Evolutionary conservation across 2,329 filamentous ascomycete species (phyloP), one percentile per base, ranked within the genome.

Genomic region (Ascochyta clinopodiicola): DNA sequence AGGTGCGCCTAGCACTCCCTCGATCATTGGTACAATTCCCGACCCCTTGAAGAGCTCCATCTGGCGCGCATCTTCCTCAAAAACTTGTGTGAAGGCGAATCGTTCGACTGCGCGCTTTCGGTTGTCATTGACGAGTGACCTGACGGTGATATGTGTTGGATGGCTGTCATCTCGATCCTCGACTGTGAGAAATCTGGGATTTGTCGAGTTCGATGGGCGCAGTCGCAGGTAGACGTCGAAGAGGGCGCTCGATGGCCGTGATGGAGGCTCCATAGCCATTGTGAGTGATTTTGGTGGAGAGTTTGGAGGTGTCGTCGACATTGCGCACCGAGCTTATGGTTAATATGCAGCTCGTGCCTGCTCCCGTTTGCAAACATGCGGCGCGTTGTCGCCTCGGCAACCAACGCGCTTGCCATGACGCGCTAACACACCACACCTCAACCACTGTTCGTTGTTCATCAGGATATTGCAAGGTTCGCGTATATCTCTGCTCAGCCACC

Each of bases 181-280:
- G 45, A 97, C 90, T 7, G 87, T 84, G 40, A 98, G 82, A 73
- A 95, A 96, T 46, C 90, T 87, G 19, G 70, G 67, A 53, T 71
- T 71, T 39, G 59, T 54, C 2, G 69, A 64, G 32, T 62, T 62
- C 4, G 79, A 78, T 2, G 80, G 81, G 39, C 81, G 88, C 44
- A 98, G 81, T 44, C 94, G 90, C 36, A 98, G 83, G 72, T 91
- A 97, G 53, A 98, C 94, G 77, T 97, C 89, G 74, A 98, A 98
- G 34, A 97, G 85, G 45, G 85, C 83, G 61, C 68, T 74, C 31
- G 71, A 73, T 22, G 71, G 68, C 46, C 70, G 72, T 21, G 66
- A 52, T 37, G 73, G 69, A 54, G 73, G 67, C 27, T 77, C 73
- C 75, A 77, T 77, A 34, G 56, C 55, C 60, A 67, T 70, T 55